A percentile compares a stretch with the other conserved stretches of the same genome.
phyloP scores from a whole-genome alignment of 306 rosid species.

The Lathyrus tuberosus region DNA sequence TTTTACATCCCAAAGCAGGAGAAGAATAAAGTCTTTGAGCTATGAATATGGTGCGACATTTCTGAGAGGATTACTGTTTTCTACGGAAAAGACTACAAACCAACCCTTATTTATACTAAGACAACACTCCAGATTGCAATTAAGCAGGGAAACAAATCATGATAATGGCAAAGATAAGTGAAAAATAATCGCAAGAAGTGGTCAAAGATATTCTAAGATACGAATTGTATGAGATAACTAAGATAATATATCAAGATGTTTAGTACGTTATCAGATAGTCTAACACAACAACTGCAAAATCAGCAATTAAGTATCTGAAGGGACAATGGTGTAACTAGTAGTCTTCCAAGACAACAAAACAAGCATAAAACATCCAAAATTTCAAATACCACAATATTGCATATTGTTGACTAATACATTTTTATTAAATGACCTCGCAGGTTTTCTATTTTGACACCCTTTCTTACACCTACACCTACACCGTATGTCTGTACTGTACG shows the following conservation, averaged over 20 bases:
- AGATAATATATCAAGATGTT: not conserved
- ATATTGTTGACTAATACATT: not conserved
- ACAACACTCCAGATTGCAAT: not conserved
- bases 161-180: not conserved
- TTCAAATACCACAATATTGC: conserved; percentile 13
- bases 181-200: not conserved
- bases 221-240: too few species aligned
- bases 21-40: not conserved
- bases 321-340: too few species aligned
- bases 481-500: too few species aligned
- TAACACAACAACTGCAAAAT: not conserved
- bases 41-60: not conserved
- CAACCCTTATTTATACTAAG: not conserved
- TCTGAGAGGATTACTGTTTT: not conserved
- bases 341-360: conserved; percentile 11
- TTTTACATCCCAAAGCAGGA: not conserved
- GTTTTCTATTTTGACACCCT: too few species aligned
- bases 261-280: not conserved
- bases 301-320: conserved; percentile 2
- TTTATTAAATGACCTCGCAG: not conserved
- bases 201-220: not conserved
- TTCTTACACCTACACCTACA: too few species aligned
- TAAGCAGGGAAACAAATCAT: not conserved
- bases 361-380: not conserved
- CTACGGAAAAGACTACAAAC: not conserved